Base-by-base conservation (phyloP, 768 basidiomycete species). In the Tephrocybe sp. region DNA sequence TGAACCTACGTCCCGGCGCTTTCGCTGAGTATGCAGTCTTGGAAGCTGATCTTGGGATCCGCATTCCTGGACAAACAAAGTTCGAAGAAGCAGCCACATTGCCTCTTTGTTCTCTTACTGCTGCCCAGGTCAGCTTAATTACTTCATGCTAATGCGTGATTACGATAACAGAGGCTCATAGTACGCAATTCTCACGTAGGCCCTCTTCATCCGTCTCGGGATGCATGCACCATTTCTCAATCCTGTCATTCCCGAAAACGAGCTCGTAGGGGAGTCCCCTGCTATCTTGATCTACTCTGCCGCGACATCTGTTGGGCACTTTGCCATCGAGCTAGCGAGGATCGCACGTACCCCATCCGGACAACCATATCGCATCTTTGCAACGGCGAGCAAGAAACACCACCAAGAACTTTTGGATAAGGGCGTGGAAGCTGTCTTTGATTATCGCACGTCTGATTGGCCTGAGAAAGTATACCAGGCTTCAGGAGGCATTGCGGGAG, bases 11-110 rank as follows among this genome's bases (percentile, higher is more conserved):
- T 16, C 68, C 69, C 7, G 68, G 69, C 23, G 69, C 62, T 17
- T 71, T 71, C 50, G 65, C 68, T n/a, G 62, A 68, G 54, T 71
- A 63, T 45, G 63, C 65, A 9, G 59, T 68, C 17, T 46, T 71
- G 7, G 69, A 70, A 40, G 61, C 60, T 7, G 68, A 71, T 50
- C 56, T 70, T 4, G 60, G 64, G 5, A 65, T 69, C 31, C 53
- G 53, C 7, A 59, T 71, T 7, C 65, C 68, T 2, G 30, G 46
- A 0, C 52, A 46, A 6, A 60, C 63, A 10, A 57, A 62, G n/a
- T 67, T 69, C 20, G 66, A 69, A 32, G 65, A 70, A 40, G 69
- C 69, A 1, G 66, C 63, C 2, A 66, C 67, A 1, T 17, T 68
- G 1, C 68, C 69, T 6, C 53, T 71, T 5, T 68, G 65, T 48